phyloP scores from a whole-genome alignment of 345 rosid species.

The Linum lewisii region DNA sequence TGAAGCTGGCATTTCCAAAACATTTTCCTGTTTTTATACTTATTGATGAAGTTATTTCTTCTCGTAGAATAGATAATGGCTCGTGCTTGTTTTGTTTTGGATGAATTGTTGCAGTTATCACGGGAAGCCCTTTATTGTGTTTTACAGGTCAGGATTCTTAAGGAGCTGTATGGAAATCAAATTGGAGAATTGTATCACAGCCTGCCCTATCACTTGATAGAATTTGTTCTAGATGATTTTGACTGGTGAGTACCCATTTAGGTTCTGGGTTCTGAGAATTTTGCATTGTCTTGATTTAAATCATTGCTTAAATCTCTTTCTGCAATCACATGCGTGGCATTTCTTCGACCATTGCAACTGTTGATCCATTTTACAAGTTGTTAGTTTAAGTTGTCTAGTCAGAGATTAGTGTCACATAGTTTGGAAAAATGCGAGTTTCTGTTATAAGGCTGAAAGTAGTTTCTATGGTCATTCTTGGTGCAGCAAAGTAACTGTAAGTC shows the following conservation, averaged over 20 bases:
- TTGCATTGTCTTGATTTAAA: neutral
- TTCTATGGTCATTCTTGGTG: slow-evolving; percentile 17
- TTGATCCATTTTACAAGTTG: neutral
- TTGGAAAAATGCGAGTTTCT: neutral
- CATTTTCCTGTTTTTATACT: neutral
- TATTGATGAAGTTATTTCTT: neutral
- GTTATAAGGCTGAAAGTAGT: neutral
- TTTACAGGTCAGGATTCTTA: slow-evolving; percentile 73
- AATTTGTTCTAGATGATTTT: slow-evolving; percentile 62
- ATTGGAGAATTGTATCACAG: slow-evolving; percentile 83
- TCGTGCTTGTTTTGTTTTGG: too few relatives aligned
- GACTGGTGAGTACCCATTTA: slow-evolving; percentile 53
- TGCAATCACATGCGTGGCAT: neutral
- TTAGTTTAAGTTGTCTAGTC: neutral
- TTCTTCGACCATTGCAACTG: neutral
- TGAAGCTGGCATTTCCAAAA: neutral
- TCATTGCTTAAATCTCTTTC: neutral
- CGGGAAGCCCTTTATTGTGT: neutral
- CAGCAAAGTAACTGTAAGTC: slow-evolving; percentile 74
- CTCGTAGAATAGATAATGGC: neutral
- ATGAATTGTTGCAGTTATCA: too few relatives aligned
- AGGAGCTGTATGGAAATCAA: slow-evolving; percentile 90
- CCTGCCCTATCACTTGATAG: slow-evolving; percentile 89
- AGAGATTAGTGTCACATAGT: neutral
- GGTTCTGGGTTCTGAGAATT: neutral